Evolutionary conservation across 2,329 filamentous ascomycete genomes (phyloP), one percentile per base, ranked within the genome.

Genomic region (Aspergillus hortae): DNA sequence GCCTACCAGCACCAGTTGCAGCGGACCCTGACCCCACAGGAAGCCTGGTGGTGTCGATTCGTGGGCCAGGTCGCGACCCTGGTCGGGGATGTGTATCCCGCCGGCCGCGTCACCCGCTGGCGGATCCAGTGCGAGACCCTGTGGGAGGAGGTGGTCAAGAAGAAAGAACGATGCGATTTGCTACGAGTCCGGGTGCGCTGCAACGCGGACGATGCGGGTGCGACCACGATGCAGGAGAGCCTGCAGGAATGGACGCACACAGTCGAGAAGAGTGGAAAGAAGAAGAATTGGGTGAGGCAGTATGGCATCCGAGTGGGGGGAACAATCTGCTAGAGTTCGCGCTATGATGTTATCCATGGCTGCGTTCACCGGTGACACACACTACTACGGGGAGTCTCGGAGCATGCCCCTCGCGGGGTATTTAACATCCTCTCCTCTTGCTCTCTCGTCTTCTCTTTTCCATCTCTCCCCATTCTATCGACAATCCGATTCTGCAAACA

Each of bases 1-100:
- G 66, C 73, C 4, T 84, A 86, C 59, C 80, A 81, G 30, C 64
- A 70, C 1, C 74, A 77, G 4, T 72, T 89, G 30, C 70, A 78
- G 36, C 69, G 72, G 33, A 73, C 87, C 3, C 67, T 86, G 2
- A 80, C 79, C 0, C 66, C 73, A 0, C 77, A 79, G 56, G 75
- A 80, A 52, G 73, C 79, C 10, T 89, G 85, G 84, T 88, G 85
- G 85, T 78, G 80, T 49, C 77, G 75, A 48, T 88, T 86, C 61
- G 61, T 87, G 0, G 86, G 86, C 0, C 76, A 78, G 14, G 75
- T 88, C 1, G 84, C 81, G 2, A 74, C 73, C 4, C 64, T 88
- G 9, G 70, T 87, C 27, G 81, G 79, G 0, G 74, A 71, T 9
- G 72, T 88, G 7, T 87, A 85, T 67, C 86, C 86, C 0, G 78